A percentile compares a stretch with the other conserved stretches of the same genome.
These are phyloP conservation scores for Hibiscus trionum DNA, from an alignment of 345 rosid genomes.

Conservation along the genomic window DNA sequence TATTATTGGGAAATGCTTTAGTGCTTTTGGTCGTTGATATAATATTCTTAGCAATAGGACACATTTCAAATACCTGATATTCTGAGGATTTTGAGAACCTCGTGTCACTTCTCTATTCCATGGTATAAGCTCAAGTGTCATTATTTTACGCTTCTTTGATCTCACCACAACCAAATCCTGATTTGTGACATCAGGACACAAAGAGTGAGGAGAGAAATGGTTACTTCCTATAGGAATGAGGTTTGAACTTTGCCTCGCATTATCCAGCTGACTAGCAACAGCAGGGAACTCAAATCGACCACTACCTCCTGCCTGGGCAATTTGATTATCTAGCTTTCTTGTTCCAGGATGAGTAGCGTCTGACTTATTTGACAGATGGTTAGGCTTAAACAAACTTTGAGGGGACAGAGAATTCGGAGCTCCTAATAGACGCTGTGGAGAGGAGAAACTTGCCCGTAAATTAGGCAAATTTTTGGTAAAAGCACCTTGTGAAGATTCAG, in stretches of 20 bases:
- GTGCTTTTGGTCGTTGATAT: neutral
- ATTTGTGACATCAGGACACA: constrained; percentile 31
- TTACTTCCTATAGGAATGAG: constrained; percentile 26
- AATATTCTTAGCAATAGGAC: neutral
- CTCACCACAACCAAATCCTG: constrained; percentile 23
- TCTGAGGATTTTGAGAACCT: constrained; percentile 39
- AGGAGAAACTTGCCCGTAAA: constrained; percentile 32
- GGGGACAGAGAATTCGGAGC: constrained; percentile 28
- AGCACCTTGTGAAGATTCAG: too few species aligned
- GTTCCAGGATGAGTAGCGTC: constrained; percentile 32
- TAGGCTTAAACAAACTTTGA: constrained; percentile 26
- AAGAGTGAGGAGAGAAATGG: constrained; percentile 30
- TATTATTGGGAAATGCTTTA: neutral
- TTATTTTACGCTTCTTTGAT: constrained; percentile 60
- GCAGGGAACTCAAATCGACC: constrained; percentile 28
- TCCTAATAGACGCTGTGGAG: constrained; percentile 32
- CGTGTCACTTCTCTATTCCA: constrained; percentile 60
- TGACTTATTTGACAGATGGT: constrained; percentile 26
- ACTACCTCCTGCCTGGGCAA: constrained; percentile 29
- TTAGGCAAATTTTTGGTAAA: neutral
- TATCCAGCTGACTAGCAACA: constrained; percentile 26
- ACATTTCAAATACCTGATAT: constrained; percentile 46
- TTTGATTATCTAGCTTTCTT: constrained; percentile 30
- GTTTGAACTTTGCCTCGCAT: constrained; percentile 21
- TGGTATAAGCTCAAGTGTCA: constrained; percentile 41